Conservation (phyloP, 2,329 filamentous ascomycete species). For the Periconia sp. region DNA sequence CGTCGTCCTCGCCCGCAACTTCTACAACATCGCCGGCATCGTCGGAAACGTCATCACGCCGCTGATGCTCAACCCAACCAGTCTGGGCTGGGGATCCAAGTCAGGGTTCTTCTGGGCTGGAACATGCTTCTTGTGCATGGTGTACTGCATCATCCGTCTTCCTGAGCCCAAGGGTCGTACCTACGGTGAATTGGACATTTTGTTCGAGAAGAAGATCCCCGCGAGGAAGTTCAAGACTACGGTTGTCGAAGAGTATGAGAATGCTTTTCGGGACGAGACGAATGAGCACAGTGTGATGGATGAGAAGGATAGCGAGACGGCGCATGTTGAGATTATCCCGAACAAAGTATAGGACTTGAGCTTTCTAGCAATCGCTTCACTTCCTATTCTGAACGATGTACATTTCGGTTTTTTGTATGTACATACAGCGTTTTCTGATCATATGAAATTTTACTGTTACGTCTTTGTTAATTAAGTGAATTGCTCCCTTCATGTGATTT, state of each 20-base stretch:
- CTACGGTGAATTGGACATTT: slow-evolving; percentile 80
- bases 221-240: slow-evolving; percentile 35
- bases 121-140: slow-evolving; percentile 73
- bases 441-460: no score
- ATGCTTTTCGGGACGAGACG: background rate
- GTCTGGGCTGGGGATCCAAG: slow-evolving; percentile 70
- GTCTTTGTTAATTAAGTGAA: no score
- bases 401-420: no score
- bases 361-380: no score
- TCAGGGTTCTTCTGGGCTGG: slow-evolving; percentile 86
- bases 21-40: slow-evolving; percentile 77
- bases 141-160: slow-evolving; percentile 79
- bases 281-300: slow-evolving; percentile 4
- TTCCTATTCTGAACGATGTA: no score
- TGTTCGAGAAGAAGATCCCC: slow-evolving; percentile 64
- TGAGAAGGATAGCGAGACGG: slow-evolving; percentile 22
- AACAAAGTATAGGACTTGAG: slow-evolving; percentile 7
- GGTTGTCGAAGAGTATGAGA: slow-evolving; percentile 25
- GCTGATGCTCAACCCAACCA: slow-evolving; percentile 39
- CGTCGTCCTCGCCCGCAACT: slow-evolving; percentile 77
- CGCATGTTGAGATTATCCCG: slow-evolving; percentile 24
- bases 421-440: no score
- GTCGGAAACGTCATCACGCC: slow-evolving; percentile 59
- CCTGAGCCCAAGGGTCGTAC: slow-evolving; percentile 79
- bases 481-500: no score